Evolutionary conservation across 2,329 filamentous ascomycete species (phyloP).

Genomic region (Polychaeton citri): DNA sequence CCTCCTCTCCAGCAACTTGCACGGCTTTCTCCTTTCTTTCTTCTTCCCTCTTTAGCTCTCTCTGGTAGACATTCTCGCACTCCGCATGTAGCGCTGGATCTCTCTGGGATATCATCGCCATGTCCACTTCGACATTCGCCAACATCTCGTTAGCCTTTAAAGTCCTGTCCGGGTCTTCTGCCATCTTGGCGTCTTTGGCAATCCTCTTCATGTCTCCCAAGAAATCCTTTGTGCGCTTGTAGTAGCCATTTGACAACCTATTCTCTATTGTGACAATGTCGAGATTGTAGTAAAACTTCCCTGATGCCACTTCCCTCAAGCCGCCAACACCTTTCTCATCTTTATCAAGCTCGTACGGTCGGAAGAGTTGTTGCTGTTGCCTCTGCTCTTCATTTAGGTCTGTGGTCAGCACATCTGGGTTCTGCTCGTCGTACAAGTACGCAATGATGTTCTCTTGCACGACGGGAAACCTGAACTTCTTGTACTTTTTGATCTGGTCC

Average conservation of each 20-base stretch:
- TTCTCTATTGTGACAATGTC: slow-evolving; percentile 90
- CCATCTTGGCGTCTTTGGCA: slow-evolving; percentile 68
- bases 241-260: slow-evolving; percentile 91
- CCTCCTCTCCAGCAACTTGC: slow-evolving; percentile 44
- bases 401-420: slow-evolving; percentile 52
- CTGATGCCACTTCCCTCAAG: slow-evolving; percentile 58
- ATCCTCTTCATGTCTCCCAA: slow-evolving; percentile 74
- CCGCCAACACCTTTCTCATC: slow-evolving; percentile 70
- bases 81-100: slow-evolving; percentile 52
- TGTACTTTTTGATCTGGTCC: slow-evolving; percentile 93
- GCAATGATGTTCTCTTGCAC: slow-evolving; percentile 61
- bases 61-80: slow-evolving; percentile 68
- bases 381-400: slow-evolving; percentile 44
- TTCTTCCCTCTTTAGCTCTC: slow-evolving; percentile 53
- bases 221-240: slow-evolving; percentile 82
- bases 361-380: slow-evolving; percentile 41
- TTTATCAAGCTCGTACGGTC: slow-evolving; percentile 66
- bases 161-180: slow-evolving; percentile 60
- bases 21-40: slow-evolving; percentile 45
- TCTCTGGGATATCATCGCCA: slow-evolving; percentile 57
- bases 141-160: slow-evolving; percentile 84
- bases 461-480: slow-evolving; percentile 69
- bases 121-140: slow-evolving; percentile 88
- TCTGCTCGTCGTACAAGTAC: slow-evolving; percentile 73
- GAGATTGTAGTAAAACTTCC: slow-evolving; percentile 89